Conservation (phyloP, 1,284 basidiomycete genomes). For the Moesziomyces sp. region DNA sequence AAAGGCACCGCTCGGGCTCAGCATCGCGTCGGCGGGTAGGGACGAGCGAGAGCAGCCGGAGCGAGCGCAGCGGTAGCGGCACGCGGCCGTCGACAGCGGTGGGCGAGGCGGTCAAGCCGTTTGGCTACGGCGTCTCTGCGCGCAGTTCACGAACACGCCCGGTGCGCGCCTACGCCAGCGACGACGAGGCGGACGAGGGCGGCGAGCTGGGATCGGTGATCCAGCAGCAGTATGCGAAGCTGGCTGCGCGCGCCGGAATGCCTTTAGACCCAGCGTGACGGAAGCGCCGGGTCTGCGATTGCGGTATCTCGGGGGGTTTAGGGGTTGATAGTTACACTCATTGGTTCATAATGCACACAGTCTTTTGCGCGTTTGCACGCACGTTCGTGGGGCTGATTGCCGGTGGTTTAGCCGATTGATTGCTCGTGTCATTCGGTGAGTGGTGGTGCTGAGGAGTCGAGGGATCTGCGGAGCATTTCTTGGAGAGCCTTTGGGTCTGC, state of each 20-base stretch:
- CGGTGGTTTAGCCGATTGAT: background rate
- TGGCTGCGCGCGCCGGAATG: slow-evolving; percentile 36
- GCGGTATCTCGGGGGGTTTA: no score
- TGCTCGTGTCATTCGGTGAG: slow-evolving; percentile 15
- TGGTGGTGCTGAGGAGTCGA: slow-evolving; percentile 19
- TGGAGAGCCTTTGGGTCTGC: slow-evolving; percentile 47
- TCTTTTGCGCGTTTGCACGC: slow-evolving; percentile 1
- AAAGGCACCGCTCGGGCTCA: background rate
- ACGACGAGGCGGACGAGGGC: slow-evolving; percentile 16
- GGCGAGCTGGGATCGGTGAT: slow-evolving; percentile 37
- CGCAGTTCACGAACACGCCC: slow-evolving; percentile 9
- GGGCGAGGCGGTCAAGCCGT: slow-evolving; percentile 39
- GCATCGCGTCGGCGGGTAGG: slow-evolving; percentile 8
- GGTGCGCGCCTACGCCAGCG: slow-evolving; percentile 1
- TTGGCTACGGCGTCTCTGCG: slow-evolving; percentile 24
- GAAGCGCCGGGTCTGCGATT: background rate
- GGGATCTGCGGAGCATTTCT: slow-evolving; percentile 51
- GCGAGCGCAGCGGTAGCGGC: slow-evolving; percentile 14
- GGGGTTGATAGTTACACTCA: background rate
- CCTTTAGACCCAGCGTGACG: slow-evolving; percentile 26
- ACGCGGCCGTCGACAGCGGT: slow-evolving; percentile 30
- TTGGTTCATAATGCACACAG: slow-evolving; percentile 9
- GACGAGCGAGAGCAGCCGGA: slow-evolving; percentile 15
- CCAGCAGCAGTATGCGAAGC: slow-evolving; percentile 33
- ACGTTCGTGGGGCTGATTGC: background rate